Evolutionary conservation across 257 asterid genomes (phyloP).

Genomic region (Avicennia marina): DNA sequence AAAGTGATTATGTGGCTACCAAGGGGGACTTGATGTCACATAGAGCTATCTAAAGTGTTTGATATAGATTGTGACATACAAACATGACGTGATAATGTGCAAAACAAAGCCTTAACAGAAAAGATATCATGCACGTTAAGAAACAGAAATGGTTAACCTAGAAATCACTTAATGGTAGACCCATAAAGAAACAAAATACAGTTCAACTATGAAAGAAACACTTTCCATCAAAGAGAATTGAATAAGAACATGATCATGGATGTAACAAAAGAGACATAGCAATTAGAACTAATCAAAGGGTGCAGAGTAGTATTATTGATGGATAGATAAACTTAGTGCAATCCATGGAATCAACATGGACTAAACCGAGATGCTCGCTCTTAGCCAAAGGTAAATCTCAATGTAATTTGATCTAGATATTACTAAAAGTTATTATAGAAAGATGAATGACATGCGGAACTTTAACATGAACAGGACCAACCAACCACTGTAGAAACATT

Average conservation of each 20-base stretch:
- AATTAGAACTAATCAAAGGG: background rate
- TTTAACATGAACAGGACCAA: constrained; percentile 30
- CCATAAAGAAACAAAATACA: background rate
- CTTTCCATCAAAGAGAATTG: background rate
- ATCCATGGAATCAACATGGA: constrained; percentile 19
- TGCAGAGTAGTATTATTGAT: background rate
- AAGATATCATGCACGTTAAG: background rate
- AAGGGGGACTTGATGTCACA: no score
- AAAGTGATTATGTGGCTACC: no score
- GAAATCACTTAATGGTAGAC: background rate
- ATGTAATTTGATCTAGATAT: constrained; percentile 18
- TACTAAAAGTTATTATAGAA: constrained; percentile 19
- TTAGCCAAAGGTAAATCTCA: constrained; percentile 19
- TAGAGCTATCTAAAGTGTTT: no score
- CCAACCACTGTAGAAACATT: constrained; percentile 30
- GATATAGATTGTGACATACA: no score
- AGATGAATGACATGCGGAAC: constrained; percentile 30
- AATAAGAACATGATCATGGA: background rate
- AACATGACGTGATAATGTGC: no score
- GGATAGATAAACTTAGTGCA: constrained; percentile 5
- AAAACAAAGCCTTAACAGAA: background rate
- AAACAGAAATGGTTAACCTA: background rate
- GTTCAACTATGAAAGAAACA: background rate
- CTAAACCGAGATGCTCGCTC: constrained; percentile 16
- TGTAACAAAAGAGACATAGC: background rate